Conservation (phyloP, 768 basidiomycete genomes). For the Leccinum obscurum region DNA sequence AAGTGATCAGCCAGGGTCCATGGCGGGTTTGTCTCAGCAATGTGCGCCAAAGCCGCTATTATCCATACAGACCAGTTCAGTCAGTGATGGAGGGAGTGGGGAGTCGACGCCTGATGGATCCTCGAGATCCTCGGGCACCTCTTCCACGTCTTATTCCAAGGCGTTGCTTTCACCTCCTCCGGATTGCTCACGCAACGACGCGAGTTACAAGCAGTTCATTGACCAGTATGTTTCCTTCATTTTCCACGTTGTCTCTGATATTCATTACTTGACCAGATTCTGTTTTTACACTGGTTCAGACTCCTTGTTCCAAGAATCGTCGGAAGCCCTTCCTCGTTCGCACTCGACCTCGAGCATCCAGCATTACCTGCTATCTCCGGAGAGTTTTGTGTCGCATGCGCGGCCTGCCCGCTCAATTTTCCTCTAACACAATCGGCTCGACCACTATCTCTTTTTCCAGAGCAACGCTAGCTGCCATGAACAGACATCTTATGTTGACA, state of each 20-base stretch:
- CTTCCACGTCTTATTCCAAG: slow-evolving; percentile 40
- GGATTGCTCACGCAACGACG: slow-evolving; percentile 26
- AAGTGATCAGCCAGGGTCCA: background rate
- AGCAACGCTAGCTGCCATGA: background rate
- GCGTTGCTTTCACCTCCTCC: slow-evolving; percentile 19
- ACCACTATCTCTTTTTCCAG: slow-evolving; percentile 13
- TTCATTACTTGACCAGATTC: slow-evolving; percentile 47
- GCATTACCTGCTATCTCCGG: slow-evolving; percentile 43
- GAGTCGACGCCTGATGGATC: slow-evolving; percentile 49
- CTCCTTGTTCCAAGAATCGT: slow-evolving; percentile 30
- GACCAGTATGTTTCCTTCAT: slow-evolving; percentile 50
- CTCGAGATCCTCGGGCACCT: slow-evolving; percentile 45
- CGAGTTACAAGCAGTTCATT: slow-evolving; percentile 61
- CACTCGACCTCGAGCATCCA: slow-evolving; percentile 58
- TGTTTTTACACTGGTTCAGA: slow-evolving; percentile 78
- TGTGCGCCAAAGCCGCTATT: slow-evolving; percentile 9
- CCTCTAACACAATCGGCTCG: slow-evolving; percentile 25
- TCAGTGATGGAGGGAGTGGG: slow-evolving; percentile 28
- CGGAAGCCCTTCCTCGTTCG: slow-evolving; percentile 37
- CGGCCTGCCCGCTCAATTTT: slow-evolving; percentile 27
- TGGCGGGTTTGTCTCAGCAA: slow-evolving; percentile 14
- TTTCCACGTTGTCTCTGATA: background rate
- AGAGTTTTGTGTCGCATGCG: slow-evolving; percentile 24
- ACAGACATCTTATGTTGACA: background rate
- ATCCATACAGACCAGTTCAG: slow-evolving; percentile 13